A percentile compares a stretch with the other conserved stretches of the same genome.
Conservation (phyloP, 768 basidiomycete genomes). For the Cyathus striatus region DNA sequence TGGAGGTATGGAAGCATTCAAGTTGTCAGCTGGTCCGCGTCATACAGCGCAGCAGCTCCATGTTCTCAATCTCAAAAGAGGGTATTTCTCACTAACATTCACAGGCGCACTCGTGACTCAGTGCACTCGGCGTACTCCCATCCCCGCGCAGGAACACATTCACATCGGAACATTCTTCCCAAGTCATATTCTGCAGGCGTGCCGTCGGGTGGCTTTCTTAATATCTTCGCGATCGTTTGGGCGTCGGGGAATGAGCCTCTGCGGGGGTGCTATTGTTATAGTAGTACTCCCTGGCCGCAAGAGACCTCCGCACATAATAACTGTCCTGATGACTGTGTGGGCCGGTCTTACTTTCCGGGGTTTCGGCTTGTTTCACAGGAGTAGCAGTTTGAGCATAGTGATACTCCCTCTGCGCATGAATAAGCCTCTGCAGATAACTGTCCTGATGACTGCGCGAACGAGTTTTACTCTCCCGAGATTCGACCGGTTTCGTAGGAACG, state of each 20-base stretch:
- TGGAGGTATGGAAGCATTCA: constrained; percentile 72
- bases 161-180: constrained; percentile 58
- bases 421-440: too few species aligned
- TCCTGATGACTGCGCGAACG: too few species aligned
- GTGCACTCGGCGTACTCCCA: constrained; percentile 51
- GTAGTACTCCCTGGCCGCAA: too few species aligned
- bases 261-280: too few species aligned
- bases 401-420: too few species aligned
- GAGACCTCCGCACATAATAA: too few species aligned
- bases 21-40: constrained; percentile 60
- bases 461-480: too few species aligned
- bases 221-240: constrained; percentile 56
- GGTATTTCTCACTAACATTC: constrained; percentile 74
- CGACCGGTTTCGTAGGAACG: too few species aligned
- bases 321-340: too few species aligned
- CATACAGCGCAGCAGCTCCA: constrained; percentile 24
- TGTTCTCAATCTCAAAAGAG: background rate
- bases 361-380: too few species aligned
- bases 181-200: constrained; percentile 49
- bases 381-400: too few species aligned
- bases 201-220: constrained; percentile 68
- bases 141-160: constrained; percentile 63
- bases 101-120: constrained; percentile 69
- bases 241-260: constrained; percentile 52
- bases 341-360: too few species aligned